A percentile compares a stretch with the other conserved stretches of the same genome.
These are phyloP conservation scores for Scedosporium aurantiacum DNA, from an alignment of 2,329 filamentous ascomycete genomes.

Conservation along the genomic window DNA sequence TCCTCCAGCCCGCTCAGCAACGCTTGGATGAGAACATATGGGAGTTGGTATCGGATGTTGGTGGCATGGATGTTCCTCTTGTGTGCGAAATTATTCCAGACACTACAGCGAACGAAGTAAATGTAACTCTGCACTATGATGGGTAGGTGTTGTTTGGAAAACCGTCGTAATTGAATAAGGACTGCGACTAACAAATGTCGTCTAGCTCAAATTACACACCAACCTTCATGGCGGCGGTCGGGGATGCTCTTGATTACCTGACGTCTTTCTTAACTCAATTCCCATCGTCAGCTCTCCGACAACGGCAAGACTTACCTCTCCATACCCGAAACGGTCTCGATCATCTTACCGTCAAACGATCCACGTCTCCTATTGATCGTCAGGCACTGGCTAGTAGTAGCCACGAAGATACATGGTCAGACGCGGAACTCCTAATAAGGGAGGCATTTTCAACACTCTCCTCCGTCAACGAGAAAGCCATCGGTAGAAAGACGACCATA, in stretches of 20 bases:
- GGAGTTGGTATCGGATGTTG: slow-evolving; percentile 44
- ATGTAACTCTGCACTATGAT: slow-evolving; percentile 53
- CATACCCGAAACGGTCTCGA: background rate
- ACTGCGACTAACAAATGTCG: background rate
- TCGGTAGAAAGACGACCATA: slow-evolving; percentile 57
- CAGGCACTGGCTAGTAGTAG: background rate
- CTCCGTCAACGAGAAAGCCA: slow-evolving; percentile 31
- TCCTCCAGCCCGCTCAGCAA: slow-evolving; percentile 59
- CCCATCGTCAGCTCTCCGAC: slow-evolving; percentile 2
- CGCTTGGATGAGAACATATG: slow-evolving; percentile 45
- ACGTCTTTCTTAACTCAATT: slow-evolving; percentile 1
- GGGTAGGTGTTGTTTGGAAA: slow-evolving; percentile 24
- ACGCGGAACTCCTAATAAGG: slow-evolving; percentile 41
- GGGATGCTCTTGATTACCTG: slow-evolving; percentile 20
- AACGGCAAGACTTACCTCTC: background rate
- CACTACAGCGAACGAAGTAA: slow-evolving; percentile 36
- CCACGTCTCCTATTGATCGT: background rate
- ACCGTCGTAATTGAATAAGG: slow-evolving; percentile 12
- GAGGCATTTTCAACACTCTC: slow-evolving; percentile 49
- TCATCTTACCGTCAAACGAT: slow-evolving; percentile 10
- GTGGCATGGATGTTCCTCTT: slow-evolving; percentile 63
- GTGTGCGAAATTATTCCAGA: slow-evolving; percentile 64
- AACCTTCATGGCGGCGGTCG: slow-evolving; percentile 11
- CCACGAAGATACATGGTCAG: slow-evolving; percentile 29
- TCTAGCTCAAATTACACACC: background rate